Evolutionary conservation across 257 asterid genomes (phyloP).

Genomic region (Nicotiana sylvestris): DNA sequence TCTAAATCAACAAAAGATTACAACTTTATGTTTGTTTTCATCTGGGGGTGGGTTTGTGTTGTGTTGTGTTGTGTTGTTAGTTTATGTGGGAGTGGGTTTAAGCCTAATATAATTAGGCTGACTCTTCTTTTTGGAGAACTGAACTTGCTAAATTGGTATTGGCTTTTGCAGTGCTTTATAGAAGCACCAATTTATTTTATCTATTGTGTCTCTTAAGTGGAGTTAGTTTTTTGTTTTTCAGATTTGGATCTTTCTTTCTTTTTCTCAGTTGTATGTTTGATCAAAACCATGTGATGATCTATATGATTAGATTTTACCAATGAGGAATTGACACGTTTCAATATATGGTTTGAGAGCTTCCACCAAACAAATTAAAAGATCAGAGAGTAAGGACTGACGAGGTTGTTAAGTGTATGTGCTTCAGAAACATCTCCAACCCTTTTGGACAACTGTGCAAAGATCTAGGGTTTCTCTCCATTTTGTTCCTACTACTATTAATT

Average conservation of each 20-base stretch:
- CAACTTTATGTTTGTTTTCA: background rate
- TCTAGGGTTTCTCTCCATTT: constrained; percentile 72
- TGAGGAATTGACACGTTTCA: constrained; percentile 53
- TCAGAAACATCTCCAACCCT: constrained; percentile 30
- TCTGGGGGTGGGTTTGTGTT: background rate
- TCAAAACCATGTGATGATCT: background rate
- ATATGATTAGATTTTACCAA: constrained; percentile 22
- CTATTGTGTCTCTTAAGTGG: background rate
- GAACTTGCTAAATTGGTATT: constrained; percentile 1
- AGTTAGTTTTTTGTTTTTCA: background rate
- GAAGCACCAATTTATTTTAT: background rate
- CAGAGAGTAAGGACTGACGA: constrained; percentile 26
- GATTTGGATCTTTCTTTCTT: background rate
- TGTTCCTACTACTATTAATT: constrained; percentile 16
- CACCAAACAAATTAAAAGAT: constrained; percentile 14
- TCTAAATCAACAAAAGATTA: background rate
- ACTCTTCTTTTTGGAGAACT: background rate
- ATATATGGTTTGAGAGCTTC: constrained; percentile 20
- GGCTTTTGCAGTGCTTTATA: background rate
- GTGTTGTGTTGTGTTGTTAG: background rate
- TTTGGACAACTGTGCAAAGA: constrained; percentile 64
- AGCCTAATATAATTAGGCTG: background rate
- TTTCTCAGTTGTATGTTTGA: background rate
- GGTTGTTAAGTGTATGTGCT: constrained; percentile 21
- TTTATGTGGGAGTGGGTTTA: background rate